Conservation (phyloP, 2,329 filamentous ascomycete species). For the Scortechinia acanthostroma region DNA sequence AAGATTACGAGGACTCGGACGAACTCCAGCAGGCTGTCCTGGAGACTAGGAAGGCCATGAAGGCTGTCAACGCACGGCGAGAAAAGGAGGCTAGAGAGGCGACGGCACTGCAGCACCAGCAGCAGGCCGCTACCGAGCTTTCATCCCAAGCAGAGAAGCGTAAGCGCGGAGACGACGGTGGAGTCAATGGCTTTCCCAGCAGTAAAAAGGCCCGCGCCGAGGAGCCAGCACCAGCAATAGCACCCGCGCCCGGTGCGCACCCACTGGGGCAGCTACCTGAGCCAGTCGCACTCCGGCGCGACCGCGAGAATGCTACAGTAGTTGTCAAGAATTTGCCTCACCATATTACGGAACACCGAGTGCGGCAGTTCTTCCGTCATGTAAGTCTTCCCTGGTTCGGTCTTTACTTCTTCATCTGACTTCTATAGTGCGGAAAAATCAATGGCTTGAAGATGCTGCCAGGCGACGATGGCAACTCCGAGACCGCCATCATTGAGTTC, state of each 20-base stretch:
- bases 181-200: neutral
- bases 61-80: slow-evolving; percentile 54
- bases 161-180: neutral
- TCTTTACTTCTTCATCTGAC: neutral
- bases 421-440: slow-evolving; percentile 50
- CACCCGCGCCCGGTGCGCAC: slow-evolving; percentile 20
- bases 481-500: slow-evolving; percentile 79
- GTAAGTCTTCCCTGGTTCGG: neutral
- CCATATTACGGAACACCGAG: slow-evolving; percentile 61
- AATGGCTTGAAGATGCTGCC: slow-evolving; percentile 66
- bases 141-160: slow-evolving; percentile 13
- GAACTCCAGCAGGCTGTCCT: slow-evolving; percentile 70
- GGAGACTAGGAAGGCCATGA: slow-evolving; percentile 63
- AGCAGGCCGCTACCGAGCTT: neutral
- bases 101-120: slow-evolving; percentile 15
- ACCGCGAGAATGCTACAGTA: slow-evolving; percentile 83
- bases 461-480: slow-evolving; percentile 50
- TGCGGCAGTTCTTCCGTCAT: slow-evolving; percentile 81
- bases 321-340: slow-evolving; percentile 72
- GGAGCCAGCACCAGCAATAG: slow-evolving; percentile 24
- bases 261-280: too few species aligned
- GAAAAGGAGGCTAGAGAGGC: slow-evolving; percentile 58
- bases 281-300: slow-evolving; percentile 52
- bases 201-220: slow-evolving; percentile 60
- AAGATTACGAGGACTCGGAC: slow-evolving; percentile 78